phyloP scores from a whole-genome alignment of 2,329 filamentous ascomycete species.

The Paracamarosporium sp. region DNA sequence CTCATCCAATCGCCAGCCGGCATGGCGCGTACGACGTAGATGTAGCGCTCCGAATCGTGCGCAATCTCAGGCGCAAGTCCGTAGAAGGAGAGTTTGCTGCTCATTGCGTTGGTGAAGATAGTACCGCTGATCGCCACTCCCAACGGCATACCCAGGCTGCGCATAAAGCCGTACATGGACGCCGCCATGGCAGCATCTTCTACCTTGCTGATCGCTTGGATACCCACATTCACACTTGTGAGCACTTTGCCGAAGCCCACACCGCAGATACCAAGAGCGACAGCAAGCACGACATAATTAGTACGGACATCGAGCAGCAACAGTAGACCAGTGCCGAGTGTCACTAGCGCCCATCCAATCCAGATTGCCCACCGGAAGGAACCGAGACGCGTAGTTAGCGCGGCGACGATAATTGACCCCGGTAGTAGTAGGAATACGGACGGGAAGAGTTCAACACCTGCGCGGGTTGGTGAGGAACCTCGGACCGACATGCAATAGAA shows the following conservation, averaged over 20 bases:
- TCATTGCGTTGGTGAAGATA: constrained; percentile 52
- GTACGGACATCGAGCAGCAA: constrained; percentile 46
- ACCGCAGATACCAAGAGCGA: constrained; percentile 48
- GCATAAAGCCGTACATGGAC: constrained; percentile 48
- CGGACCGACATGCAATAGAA: constrained; percentile 51
- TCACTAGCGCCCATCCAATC: constrained; percentile 49
- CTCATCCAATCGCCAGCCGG: constrained; percentile 18
- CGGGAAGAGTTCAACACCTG: constrained; percentile 50
- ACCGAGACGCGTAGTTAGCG: constrained; percentile 32
- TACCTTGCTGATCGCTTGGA: constrained; percentile 45
- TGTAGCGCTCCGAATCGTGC: constrained; percentile 36
- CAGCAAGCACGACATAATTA: constrained; percentile 42
- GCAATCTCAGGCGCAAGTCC: constrained; percentile 31
- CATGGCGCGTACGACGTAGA: constrained; percentile 30
- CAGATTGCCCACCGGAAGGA: constrained; percentile 52
- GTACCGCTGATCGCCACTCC: constrained; percentile 49
- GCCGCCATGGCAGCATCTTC: constrained; percentile 44
- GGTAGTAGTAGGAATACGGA: constrained; percentile 41
- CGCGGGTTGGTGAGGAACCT: constrained; percentile 37
- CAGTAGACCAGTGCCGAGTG: constrained; percentile 46
- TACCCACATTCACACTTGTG: constrained; percentile 47
- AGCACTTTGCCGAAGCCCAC: constrained; percentile 53
- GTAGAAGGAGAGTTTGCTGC: constrained; percentile 27
- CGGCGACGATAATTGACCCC: constrained; percentile 31
- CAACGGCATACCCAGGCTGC: constrained; percentile 53